Percentiles rank a stretch among this genome's conserved stretches.
phyloP scores from a whole-genome alignment of 805 yeast species.

The Candida xyloterini region DNA sequence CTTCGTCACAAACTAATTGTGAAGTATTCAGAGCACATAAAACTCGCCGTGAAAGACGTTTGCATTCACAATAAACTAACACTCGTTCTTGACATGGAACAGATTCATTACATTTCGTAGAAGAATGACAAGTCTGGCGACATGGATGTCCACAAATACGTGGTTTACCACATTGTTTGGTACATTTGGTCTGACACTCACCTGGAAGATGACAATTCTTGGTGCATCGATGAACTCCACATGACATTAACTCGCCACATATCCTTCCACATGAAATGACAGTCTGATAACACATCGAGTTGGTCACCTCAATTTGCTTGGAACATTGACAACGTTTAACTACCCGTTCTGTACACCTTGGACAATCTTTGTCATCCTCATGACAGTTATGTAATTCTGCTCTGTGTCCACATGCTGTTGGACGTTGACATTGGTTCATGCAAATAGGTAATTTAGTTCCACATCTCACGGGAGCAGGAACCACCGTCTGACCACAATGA shows the following conservation, averaged over 20 bases:
- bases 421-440: conserved; percentile 59
- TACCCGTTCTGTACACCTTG: conserved; percentile 61
- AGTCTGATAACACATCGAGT: conserved; percentile 66
- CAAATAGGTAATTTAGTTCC: conserved; percentile 70
- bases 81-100: conserved; percentile 52
- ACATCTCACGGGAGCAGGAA: conserved; percentile 82
- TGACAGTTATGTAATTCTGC: conserved; percentile 76
- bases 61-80: conserved; percentile 60
- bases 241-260: conserved; percentile 50
- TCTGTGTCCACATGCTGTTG: conserved; percentile 64
- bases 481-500: conserved; percentile 74
- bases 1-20: conserved; percentile 63
- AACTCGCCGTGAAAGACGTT: conserved; percentile 44
- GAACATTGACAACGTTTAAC: conserved; percentile 32
- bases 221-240: conserved; percentile 52
- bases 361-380: conserved; percentile 60
- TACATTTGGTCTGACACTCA: conserved; percentile 60
- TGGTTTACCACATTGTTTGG: conserved; percentile 51
- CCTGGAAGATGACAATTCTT: conserved; percentile 55
- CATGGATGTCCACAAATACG: conserved; percentile 72
- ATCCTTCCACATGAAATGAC: conserved; percentile 65
- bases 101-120: conserved; percentile 48
- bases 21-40: conserved; percentile 46
- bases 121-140: conserved; percentile 60
- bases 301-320: conserved; percentile 41